These are phyloP conservation scores for Starmerella bombi DNA, from an alignment of 805 yeast genomes.

Conservation along the genomic window DNA sequence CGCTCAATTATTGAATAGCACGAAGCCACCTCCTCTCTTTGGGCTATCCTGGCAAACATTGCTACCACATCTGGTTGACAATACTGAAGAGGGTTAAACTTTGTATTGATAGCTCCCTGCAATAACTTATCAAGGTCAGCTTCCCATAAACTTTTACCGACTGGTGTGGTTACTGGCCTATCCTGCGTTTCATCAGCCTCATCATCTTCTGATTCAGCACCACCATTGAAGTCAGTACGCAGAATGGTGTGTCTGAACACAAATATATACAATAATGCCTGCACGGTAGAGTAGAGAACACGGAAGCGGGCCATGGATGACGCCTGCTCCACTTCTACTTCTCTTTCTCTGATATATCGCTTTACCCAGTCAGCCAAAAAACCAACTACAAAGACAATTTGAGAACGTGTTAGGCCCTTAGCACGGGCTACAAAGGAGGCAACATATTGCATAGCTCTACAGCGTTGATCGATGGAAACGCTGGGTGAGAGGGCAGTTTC, in stretches of 20 bases:
- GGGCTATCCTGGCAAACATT: constrained; percentile 87
- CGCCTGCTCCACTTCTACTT: constrained; percentile 55
- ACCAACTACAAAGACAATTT: constrained; percentile 68
- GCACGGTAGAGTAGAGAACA: constrained; percentile 80
- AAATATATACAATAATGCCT: constrained; percentile 78
- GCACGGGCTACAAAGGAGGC: constrained; percentile 87
- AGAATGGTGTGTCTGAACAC: constrained; percentile 69
- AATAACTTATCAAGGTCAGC: constrained; percentile 65
- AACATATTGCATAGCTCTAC: constrained; percentile 83
- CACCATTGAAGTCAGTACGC: constrained; percentile 26
- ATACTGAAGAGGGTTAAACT: constrained; percentile 84
- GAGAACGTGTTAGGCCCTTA: constrained; percentile 51
- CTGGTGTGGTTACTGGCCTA: neutral
- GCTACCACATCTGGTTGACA: constrained; percentile 88
- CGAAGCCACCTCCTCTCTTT: constrained; percentile 77
- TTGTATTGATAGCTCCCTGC: constrained; percentile 70
- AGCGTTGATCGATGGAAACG: constrained; percentile 59
- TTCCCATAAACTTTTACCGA: constrained; percentile 19
- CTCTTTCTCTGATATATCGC: constrained; percentile 71
- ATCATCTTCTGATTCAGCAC: constrained; percentile 21
- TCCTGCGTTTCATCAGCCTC: constrained; percentile 8
- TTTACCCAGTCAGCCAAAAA: constrained; percentile 75
- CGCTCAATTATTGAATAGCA: constrained; percentile 88
- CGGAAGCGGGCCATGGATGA: constrained; percentile 86
- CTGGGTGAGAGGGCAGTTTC: constrained; percentile 66